These are phyloP conservation scores for Ciborinia camelliae DNA, from an alignment of 2,329 filamentous ascomycete genomes.

Conservation along the genomic window DNA sequence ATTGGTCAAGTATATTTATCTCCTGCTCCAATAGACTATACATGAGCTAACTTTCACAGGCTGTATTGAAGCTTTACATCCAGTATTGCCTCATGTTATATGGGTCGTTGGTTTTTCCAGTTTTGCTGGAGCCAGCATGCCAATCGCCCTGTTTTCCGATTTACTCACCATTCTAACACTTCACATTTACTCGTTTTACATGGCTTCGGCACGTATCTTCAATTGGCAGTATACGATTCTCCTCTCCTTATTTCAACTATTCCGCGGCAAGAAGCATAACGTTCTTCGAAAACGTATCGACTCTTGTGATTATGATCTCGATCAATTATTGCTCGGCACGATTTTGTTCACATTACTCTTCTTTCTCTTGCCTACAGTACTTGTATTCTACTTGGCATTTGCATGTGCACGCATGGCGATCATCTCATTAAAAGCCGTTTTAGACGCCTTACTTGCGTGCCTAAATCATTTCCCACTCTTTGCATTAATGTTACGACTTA, in stretches of 20 bases:
- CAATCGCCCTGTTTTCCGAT: slow-evolving; percentile 92
- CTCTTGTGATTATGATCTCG: slow-evolving; percentile 96
- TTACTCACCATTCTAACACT: slow-evolving; percentile 86
- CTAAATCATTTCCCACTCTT: slow-evolving; percentile 98
- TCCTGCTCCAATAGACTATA: background rate
- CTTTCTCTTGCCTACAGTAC: slow-evolving; percentile 89
- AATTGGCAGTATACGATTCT: slow-evolving; percentile 98
- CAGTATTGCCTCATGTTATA: slow-evolving; percentile 79
- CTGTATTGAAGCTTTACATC: slow-evolving; percentile 73
- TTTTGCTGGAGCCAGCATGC: slow-evolving; percentile 95
- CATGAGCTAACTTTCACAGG: slow-evolving; percentile 42
- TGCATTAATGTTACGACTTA: slow-evolving; percentile 90
- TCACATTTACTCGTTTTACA: slow-evolving; percentile 97
- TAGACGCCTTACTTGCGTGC: slow-evolving; percentile 90
- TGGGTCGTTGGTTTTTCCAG: slow-evolving; percentile 92
- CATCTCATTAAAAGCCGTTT: slow-evolving; percentile 83
- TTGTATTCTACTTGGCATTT: slow-evolving; percentile 96
- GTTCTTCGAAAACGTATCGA: slow-evolving; percentile 96
- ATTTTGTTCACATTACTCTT: slow-evolving; percentile 95
- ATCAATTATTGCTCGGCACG: slow-evolving; percentile 92
- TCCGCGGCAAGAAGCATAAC: slow-evolving; percentile 97
- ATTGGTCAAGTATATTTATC: slow-evolving; percentile 74
- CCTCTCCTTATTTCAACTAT: slow-evolving; percentile 95
- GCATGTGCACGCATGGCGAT: slow-evolving; percentile 92
- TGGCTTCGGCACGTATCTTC: slow-evolving; percentile 93